Evolutionary conservation across 2,329 filamentous ascomycete species (phyloP).

Genomic region (Diaporthe vexans): DNA sequence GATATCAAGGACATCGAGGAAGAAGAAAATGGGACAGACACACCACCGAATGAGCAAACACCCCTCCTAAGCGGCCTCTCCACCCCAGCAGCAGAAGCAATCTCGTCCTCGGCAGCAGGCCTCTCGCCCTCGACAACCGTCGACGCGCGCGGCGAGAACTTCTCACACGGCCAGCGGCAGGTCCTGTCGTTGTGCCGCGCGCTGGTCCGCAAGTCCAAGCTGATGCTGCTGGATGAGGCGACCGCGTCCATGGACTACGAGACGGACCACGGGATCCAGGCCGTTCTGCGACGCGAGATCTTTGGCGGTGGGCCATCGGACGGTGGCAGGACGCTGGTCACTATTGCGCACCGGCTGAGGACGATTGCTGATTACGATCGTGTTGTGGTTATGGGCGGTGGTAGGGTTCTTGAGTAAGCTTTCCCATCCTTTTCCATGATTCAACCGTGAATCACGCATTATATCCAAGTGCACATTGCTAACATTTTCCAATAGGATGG

Average conservation of each 20-base stretch:
- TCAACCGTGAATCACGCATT: no score
- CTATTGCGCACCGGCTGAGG: constrained; percentile 69
- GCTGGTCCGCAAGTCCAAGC: constrained; percentile 66
- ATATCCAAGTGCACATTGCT: no score
- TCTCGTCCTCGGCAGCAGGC: constrained; percentile 44
- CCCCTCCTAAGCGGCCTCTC: constrained; percentile 37
- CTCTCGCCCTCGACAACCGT: constrained; percentile 62
- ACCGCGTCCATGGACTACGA: constrained; percentile 72
- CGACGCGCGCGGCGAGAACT: constrained; percentile 67
- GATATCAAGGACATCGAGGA: constrained; percentile 44
- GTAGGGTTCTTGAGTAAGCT: constrained; percentile 66
- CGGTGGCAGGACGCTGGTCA: constrained; percentile 66
- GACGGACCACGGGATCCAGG: constrained; percentile 69
- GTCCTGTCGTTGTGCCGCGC: constrained; percentile 71
- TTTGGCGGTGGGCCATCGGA: constrained; percentile 51
- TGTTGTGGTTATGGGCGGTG: constrained; percentile 69
- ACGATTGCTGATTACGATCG: constrained; percentile 73
- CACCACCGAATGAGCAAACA: constrained; percentile 40
- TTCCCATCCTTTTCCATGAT: no score
- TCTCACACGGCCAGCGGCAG: constrained; percentile 70
- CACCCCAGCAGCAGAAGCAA: constrained; percentile 36
- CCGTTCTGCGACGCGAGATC: constrained; percentile 65
- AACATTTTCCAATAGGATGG: constrained; percentile 52
- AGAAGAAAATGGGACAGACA: background rate
- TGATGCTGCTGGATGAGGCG: constrained; percentile 71